phyloP scores from a whole-genome alignment of 2,329 filamentous ascomycete genomes.

The Bipolaris gigantea region DNA sequence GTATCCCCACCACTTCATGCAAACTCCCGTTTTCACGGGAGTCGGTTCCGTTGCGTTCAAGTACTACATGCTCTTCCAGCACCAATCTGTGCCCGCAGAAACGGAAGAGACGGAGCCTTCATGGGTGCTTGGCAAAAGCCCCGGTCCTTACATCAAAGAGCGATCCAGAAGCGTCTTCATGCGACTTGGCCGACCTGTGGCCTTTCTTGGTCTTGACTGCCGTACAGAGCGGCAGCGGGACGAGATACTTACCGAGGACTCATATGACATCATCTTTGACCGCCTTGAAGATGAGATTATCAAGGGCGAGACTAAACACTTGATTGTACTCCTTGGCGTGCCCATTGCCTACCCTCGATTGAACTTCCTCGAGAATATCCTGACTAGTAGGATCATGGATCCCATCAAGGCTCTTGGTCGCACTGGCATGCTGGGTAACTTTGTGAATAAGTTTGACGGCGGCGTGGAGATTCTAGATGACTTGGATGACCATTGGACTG shows the following conservation, averaged over 20 bases:
- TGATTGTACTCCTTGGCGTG: slow-evolving; percentile 84
- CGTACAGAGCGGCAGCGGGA: slow-evolving; percentile 86
- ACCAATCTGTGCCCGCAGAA: slow-evolving; percentile 83
- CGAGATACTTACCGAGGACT: slow-evolving; percentile 76
- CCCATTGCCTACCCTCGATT: slow-evolving; percentile 52
- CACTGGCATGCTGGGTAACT: slow-evolving; percentile 74
- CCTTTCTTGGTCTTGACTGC: slow-evolving; percentile 85
- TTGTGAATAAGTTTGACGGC: slow-evolving; percentile 88
- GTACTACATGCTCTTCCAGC: slow-evolving; percentile 98
- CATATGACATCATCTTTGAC: slow-evolving; percentile 85
- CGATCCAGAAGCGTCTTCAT: slow-evolving; percentile 84
- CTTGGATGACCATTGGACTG: slow-evolving; percentile 95
- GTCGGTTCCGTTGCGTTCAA: slow-evolving; percentile 93
- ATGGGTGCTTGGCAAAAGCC: slow-evolving; percentile 78
- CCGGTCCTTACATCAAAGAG: slow-evolving; percentile 89
- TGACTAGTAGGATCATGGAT: slow-evolving; percentile 84
- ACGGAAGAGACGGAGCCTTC: slow-evolving; percentile 83
- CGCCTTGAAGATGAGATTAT: slow-evolving; percentile 79
- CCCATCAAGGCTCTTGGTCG: slow-evolving; percentile 87
- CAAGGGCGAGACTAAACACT: slow-evolving; percentile 82
- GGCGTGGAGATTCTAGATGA: slow-evolving; percentile 91
- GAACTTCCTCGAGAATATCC: slow-evolving; percentile 65
- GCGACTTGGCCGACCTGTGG: slow-evolving; percentile 74
- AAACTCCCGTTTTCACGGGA: slow-evolving; percentile 83
- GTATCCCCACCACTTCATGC: slow-evolving; percentile 90